phyloP scores from a whole-genome alignment of 169 alveolate genomes.

The Cytauxzoon felis region DNA sequence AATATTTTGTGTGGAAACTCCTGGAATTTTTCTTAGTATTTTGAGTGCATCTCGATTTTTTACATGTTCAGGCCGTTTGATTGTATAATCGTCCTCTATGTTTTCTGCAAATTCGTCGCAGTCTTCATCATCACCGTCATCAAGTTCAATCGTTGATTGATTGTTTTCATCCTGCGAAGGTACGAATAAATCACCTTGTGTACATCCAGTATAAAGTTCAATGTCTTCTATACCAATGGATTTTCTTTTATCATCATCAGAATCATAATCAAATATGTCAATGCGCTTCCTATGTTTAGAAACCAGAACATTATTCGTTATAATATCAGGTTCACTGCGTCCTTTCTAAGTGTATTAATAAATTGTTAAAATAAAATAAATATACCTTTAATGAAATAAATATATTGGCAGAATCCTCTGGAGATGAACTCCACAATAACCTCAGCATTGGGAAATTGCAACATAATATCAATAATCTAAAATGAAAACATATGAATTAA shows the following conservation, averaged over 20 bases:
- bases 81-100: background rate
- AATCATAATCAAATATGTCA: background rate
- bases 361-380: background rate
- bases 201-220: background rate
- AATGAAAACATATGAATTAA: background rate
- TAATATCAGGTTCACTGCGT: constrained; percentile 48
- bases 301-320: constrained; percentile 15
- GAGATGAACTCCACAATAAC: constrained; percentile 58
- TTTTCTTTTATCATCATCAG: background rate
- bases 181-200: background rate
- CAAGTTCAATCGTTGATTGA: background rate
- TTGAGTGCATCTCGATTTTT: constrained; percentile 55
- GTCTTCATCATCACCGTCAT: background rate
- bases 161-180: background rate
- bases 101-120: background rate
- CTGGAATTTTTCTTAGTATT: constrained; percentile 55
- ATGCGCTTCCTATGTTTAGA: constrained; percentile 5
- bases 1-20: constrained; percentile 54
- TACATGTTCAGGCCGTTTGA: constrained; percentile 47
- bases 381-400: constrained; percentile 20
- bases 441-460: constrained; percentile 57
- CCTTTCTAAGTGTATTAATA: constrained; percentile 1
- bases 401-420: constrained; percentile 42
- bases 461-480: constrained; percentile 32
- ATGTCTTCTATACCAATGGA: background rate